Evolutionary conservation across 2,329 filamentous ascomycete genomes (phyloP).

Genomic region (Paecilomyces niveus): DNA sequence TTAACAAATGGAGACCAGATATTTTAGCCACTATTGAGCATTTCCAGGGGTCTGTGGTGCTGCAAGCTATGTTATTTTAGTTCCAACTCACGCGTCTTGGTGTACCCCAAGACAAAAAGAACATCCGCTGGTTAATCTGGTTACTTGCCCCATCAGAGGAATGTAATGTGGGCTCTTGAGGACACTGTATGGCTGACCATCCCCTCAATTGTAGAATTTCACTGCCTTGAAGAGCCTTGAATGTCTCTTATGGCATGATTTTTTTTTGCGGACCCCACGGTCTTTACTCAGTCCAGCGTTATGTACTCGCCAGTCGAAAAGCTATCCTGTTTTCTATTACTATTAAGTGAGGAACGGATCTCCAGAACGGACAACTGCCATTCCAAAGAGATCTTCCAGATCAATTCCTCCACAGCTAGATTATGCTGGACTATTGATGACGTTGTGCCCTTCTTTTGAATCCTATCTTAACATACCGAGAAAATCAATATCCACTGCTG

Average conservation of each 20-base stretch:
- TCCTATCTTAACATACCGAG: background rate
- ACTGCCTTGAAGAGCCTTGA: background rate
- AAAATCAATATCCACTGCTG: background rate
- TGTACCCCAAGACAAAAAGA: too few species aligned
- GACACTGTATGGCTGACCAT: background rate
- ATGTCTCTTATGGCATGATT: background rate
- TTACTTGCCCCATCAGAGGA: background rate
- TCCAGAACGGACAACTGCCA: background rate
- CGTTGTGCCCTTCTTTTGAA: background rate
- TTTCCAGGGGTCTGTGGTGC: too few species aligned
- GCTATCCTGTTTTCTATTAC: background rate
- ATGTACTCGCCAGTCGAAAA: too few species aligned
- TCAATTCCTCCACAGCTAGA: background rate
- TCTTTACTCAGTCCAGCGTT: too few species aligned
- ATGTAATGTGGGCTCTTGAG: background rate
- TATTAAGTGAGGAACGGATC: background rate
- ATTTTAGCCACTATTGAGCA: too few species aligned
- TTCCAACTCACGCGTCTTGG: too few species aligned
- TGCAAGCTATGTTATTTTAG: too few species aligned
- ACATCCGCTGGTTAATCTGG: background rate
- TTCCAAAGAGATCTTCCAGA: background rate
- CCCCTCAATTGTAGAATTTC: background rate
- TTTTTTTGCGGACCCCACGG: too few species aligned
- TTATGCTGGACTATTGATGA: background rate
- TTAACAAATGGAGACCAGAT: too few species aligned